These are phyloP conservation scores for Ogataea neopini DNA, from an alignment of 805 yeast species.

Conservation along the genomic window DNA sequence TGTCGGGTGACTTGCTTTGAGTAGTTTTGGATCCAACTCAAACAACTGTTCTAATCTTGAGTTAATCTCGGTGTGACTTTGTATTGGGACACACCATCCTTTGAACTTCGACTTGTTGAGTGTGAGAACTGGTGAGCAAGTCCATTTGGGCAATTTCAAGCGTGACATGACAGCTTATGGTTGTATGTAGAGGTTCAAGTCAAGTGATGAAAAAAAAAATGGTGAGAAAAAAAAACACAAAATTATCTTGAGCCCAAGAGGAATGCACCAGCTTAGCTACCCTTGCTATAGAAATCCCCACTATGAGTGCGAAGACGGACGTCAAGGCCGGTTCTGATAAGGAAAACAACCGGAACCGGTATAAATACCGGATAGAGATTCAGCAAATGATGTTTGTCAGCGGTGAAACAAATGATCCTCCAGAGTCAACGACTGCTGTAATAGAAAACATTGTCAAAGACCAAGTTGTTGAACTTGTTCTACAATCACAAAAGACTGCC, in stretches of 20 bases:
- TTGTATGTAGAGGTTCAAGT: too few species aligned
- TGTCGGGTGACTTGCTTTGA: conserved; percentile 67
- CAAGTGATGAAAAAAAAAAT: too few species aligned
- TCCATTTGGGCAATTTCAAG: too few species aligned
- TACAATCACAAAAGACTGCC: conserved; percentile 79
- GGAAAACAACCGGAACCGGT: conserved; percentile 42
- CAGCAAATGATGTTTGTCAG: conserved; percentile 99
- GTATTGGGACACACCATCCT: conserved; percentile 53
- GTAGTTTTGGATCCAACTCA: conserved; percentile 45
- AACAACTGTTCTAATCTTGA: conserved; percentile 43
- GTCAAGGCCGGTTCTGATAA: conserved; percentile 9
- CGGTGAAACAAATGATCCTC: conserved; percentile 95
- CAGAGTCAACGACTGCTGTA: conserved; percentile 85
- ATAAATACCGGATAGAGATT: conserved; percentile 86
- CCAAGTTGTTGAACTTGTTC: conserved; percentile 82
- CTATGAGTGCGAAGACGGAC: conserved; percentile 5
- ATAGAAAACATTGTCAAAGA: conserved; percentile 95
- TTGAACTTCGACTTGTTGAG: conserved; percentile 68
- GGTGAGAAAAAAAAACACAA: neutral
- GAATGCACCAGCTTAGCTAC: neutral
- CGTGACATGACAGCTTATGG: too few species aligned
- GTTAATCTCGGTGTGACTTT: conserved; percentile 43
- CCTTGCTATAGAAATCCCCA: neutral
- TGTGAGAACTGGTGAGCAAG: conserved; percentile 38
- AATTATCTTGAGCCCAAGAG: neutral